Evolutionary conservation across 345 rosid genomes (phyloP).

Genomic region (Excoecaria agallocha): DNA sequence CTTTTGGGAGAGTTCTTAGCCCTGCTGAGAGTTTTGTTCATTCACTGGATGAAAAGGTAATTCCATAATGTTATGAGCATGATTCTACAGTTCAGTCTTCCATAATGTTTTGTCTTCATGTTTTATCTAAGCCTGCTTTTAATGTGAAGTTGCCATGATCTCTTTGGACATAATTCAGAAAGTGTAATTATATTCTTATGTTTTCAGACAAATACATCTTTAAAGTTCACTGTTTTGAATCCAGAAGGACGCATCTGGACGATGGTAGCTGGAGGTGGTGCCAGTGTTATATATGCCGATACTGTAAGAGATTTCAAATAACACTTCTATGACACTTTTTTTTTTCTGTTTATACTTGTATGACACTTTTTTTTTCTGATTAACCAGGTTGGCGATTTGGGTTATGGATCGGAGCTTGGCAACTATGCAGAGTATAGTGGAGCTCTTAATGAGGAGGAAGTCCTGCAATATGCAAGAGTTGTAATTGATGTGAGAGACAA

Average conservation of each 20-base stretch:
- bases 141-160: constrained; percentile 1
- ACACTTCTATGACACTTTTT: constrained; percentile 5
- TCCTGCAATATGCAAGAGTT: constrained; percentile 94
- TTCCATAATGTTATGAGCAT: constrained; percentile 3
- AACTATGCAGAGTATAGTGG: constrained; percentile 99
- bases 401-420: constrained; percentile 92
- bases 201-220: constrained; percentile 88
- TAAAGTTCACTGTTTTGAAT: constrained; percentile 92
- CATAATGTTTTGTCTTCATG: too few relatives aligned
- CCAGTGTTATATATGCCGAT: constrained; percentile 97
- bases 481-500: constrained; percentile 73
- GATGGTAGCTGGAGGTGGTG: constrained; percentile 99
- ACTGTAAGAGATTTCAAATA: constrained; percentile 48
- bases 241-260: constrained; percentile 98
- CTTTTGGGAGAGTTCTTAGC: constrained; percentile 93
- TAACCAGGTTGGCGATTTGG: constrained; percentile 92
- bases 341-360: neutral
- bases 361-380: neutral
- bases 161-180: neutral
- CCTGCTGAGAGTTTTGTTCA: constrained; percentile 78
- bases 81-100: neutral
- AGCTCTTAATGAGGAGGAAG: constrained; percentile 98
- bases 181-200: constrained; percentile 8
- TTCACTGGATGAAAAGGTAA: constrained; percentile 89
- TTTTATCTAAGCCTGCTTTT: neutral